Percentiles rank a stretch among this genome's conserved stretches.
Conservation (phyloP, 108 stramenopile genomes). For the Nitzschia sp. region DNA sequence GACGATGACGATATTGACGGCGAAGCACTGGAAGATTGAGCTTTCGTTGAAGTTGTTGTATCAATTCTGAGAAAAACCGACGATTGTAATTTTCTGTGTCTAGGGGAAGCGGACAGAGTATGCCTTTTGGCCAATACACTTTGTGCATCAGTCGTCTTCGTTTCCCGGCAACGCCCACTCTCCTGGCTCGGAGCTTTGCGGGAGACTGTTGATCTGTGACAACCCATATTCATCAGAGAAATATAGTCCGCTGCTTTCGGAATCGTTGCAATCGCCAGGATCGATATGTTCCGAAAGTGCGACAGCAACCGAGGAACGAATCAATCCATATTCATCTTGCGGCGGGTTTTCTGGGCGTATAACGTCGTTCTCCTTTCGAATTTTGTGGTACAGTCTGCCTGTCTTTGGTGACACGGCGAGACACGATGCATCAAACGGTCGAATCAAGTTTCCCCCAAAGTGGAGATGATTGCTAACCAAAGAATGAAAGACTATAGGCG, state of each 20-base stretch:
- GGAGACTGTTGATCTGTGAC: slow-evolving; percentile 23
- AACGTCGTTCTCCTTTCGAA: neutral
- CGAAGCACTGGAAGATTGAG: slow-evolving; percentile 23
- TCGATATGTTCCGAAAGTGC: slow-evolving; percentile 38
- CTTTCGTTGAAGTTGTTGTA: no score
- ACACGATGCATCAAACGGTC: slow-evolving; percentile 29
- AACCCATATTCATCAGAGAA: neutral
- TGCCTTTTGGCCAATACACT: no score
- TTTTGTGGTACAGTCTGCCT: slow-evolving; percentile 41
- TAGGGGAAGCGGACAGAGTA: neutral
- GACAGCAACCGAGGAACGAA: slow-evolving; percentile 44
- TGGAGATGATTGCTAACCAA: slow-evolving; percentile 4
- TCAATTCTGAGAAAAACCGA: no score
- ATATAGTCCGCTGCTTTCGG: neutral
- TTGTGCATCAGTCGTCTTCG: slow-evolving; percentile 1
- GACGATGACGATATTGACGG: slow-evolving; percentile 31
- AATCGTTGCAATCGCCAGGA: neutral
- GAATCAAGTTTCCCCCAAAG: slow-evolving; percentile 32
- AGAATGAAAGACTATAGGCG: slow-evolving; percentile 54
- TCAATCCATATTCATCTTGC: slow-evolving; percentile 32
- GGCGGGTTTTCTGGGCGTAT: neutral
- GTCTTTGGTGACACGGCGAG: slow-evolving; percentile 35
- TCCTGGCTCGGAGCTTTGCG: slow-evolving; percentile 40
- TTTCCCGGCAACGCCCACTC: slow-evolving; percentile 42
- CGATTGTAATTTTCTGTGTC: no score